These are phyloP conservation scores for Plasmodium berghei DNA, from an alignment of 169 alveolate genomes.

Conservation along the genomic window DNA sequence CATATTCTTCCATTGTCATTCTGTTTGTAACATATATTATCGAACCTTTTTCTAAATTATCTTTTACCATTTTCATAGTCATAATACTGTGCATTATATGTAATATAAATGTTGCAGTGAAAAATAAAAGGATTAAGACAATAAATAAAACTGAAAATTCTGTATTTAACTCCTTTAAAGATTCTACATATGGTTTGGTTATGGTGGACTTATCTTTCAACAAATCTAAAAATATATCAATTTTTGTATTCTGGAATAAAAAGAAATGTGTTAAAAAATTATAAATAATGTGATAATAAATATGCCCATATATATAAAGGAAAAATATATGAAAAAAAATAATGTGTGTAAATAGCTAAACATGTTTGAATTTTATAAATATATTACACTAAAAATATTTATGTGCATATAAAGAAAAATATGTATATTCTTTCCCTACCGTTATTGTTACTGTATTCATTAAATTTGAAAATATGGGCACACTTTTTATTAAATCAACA, in stretches of 20 bases:
- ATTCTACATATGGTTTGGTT: conserved; percentile 55
- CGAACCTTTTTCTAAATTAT: conserved; percentile 11
- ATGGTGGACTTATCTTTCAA: conserved; percentile 11
- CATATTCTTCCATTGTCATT: conserved; percentile 75
- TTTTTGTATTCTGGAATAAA: conserved; percentile 26
- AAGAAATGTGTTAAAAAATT: background rate
- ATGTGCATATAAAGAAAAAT: background rate
- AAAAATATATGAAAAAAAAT: background rate
- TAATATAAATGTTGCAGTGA: conserved; percentile 31
- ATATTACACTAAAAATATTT: no score
- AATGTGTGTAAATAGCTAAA: no score
- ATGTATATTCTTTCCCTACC: conserved; percentile 3
- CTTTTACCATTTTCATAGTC: conserved; percentile 39
- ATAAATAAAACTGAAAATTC: conserved; percentile 62
- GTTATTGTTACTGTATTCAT: conserved; percentile 43
- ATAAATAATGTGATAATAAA: background rate
- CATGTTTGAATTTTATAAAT: no score
- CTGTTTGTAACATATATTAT: conserved; percentile 75
- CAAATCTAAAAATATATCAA: conserved; percentile 19
- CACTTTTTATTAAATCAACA: conserved; percentile 40
- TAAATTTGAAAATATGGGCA: conserved; percentile 37
- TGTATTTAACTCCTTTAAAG: conserved; percentile 36
- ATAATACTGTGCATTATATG: conserved; percentile 38
- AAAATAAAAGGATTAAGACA: conserved; percentile 31
- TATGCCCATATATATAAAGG: background rate